Base-by-base conservation (phyloP, 1,284 basidiomycete genomes). In the Ceratobasidium sp. region DNA sequence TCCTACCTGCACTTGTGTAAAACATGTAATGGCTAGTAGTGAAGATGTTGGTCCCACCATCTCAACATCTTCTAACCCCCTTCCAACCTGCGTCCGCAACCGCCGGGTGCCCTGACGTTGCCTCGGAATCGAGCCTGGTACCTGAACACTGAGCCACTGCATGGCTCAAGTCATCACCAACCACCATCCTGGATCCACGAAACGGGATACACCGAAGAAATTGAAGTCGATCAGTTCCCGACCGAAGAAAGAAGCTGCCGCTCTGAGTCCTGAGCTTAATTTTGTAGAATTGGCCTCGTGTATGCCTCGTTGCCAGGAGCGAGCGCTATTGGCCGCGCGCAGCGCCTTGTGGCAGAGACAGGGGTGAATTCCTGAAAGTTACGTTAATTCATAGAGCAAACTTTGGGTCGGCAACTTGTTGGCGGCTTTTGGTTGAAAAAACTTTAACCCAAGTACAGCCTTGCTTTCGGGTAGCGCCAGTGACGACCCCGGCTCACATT, bases 131-230 rank as follows among this genome's bases (percentile, higher is more conserved):
- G 8, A 43, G 0, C 3, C 15, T 22, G 59, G 59, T 62, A 19
- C 59, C 59, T 62, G 59, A 43, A 8, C 37, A 6, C 37, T 62
- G 59, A 62, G 59, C 59, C 59, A 62, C 59, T 43, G 17, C 59
- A 43, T 62, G 59, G 19, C 19, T 22, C 37, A 29, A 37, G 57
- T 37, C 32, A 59, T 40, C 59, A 4, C 56, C 34, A 15, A 29
- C 25, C 7, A 32, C 56, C 2, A 34, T 11, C 37, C 7, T 17
- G 19, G 7, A 43, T 6, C 37, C 17, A 22, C 9, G 57, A 32
- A 25, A 19, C 29, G 5, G 8, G 57, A 25, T 29, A 29, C 32
- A 6, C 13, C 37, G 25, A 8, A 32, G 32, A 59, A 59, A 59
- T 29, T 49, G 15, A 54, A 13, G 25, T 29, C 19, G 52, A 54